These are phyloP conservation scores for Vitis riparia DNA, from an alignment of 164 flowering plant species.

Conservation along the genomic window DNA sequence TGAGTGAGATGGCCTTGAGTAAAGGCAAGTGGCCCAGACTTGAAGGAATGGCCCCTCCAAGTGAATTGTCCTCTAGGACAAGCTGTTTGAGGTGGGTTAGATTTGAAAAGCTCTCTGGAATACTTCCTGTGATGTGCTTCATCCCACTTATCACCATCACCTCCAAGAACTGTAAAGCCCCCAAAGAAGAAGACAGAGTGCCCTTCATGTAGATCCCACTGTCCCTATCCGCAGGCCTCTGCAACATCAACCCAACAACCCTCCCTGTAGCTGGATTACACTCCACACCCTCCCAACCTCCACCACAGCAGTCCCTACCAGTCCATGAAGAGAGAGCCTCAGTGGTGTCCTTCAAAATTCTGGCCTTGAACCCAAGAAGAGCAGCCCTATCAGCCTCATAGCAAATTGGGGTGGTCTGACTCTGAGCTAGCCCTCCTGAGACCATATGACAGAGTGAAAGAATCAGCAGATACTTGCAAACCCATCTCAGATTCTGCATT, in stretches of 20 bases:
- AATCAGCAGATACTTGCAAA: conserved; percentile 31
- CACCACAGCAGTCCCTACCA: conserved; percentile 80
- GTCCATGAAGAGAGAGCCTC: conserved; percentile 68
- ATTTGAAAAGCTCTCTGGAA: conserved; percentile 67
- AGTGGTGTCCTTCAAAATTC: conserved; percentile 68
- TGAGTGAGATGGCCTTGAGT: conserved; percentile 57
- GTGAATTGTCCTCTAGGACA: conserved; percentile 69
- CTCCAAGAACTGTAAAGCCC: conserved; percentile 60
- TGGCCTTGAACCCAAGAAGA: conserved; percentile 72
- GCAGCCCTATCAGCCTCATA: conserved; percentile 64
- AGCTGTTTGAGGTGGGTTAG: conserved; percentile 62
- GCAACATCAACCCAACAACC: conserved; percentile 57
- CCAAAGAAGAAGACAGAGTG: conserved; percentile 61
- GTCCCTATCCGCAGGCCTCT: conserved; percentile 40
- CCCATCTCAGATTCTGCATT: conserved; percentile 49
- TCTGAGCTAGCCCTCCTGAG: conserved; percentile 23
- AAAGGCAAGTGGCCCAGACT: conserved; percentile 51
- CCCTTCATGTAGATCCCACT: conserved; percentile 69
- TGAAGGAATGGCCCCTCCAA: conserved; percentile 69
- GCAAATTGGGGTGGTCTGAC: conserved; percentile 31
- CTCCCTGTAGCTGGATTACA: conserved; percentile 67
- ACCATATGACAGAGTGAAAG: conserved; percentile 19
- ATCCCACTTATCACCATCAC: conserved; percentile 70
- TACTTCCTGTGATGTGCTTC: conserved; percentile 66
- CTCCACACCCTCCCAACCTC: conserved; percentile 89